Evolutionary conservation across 257 asterid genomes (phyloP), one percentile per base, ranked within the genome.

Genomic region (Plectranthus barbatus): DNA sequence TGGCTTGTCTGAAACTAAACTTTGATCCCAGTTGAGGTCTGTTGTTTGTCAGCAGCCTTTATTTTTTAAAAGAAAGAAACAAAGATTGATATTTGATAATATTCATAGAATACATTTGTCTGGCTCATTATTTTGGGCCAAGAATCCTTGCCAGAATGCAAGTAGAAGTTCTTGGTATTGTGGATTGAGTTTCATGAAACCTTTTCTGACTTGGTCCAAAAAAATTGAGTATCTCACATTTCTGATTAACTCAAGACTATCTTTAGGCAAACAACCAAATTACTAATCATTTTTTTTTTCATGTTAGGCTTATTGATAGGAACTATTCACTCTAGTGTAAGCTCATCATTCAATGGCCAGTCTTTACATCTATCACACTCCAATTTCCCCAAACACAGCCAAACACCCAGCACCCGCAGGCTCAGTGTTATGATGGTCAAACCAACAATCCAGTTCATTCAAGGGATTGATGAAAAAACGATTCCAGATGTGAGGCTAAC

Each of bases 401-500:
- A 56, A 37, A 44, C 17, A 31, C 72, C 51, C 24, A 71, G 23
- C 52, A 24, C 20, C 14, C 55, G 78, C 9, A 64, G 77, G 77
- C 76, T 73, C 12, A 75, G 70, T 5, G 37, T 81, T 33, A 68
- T 76, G 91, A 84, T 84, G 94, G 87, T 81, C 26, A 84, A 79
- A 64, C 99, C 99, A 4, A 61, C 80, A 15, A 93, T 93, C 72
- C 97, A 90, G 78, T 93, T 93, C 91, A 87, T 90, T 59, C 90
- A 82, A 61, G 96, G 99, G 69, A 81, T 83, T 0, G 91, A 90
- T 53, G 99, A 93, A 53, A 91, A 82, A 77, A 93, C 96, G 1
- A 61, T 78, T 60, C 99, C 96, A 2, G 99, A 90, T 42, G 97
- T 93, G 79, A 87, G 66, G 86, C 84, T 93, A 52, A 93, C 99